Conservation (phyloP, 176 grass and related monocot genomes). For the Olyra latifolia region DNA sequence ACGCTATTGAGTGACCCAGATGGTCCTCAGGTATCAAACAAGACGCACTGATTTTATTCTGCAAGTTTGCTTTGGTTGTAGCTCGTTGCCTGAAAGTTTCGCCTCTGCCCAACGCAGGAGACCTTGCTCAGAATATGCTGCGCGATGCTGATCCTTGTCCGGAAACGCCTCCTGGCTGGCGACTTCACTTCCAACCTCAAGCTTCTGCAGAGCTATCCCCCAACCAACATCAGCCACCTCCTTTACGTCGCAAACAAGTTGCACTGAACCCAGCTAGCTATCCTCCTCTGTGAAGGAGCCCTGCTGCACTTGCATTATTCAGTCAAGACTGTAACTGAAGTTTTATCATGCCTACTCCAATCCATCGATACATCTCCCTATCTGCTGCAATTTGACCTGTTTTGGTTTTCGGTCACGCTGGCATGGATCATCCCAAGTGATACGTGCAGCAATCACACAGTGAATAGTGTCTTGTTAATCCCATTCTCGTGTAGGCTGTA, state of each 20-base stretch:
- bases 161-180: slow-evolving; percentile 65
- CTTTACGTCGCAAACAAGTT: slow-evolving; percentile 91
- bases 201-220: slow-evolving; percentile 82
- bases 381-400: neutral
- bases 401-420: neutral
- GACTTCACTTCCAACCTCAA: slow-evolving; percentile 81
- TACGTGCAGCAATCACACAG: neutral
- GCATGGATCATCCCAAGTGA: neutral
- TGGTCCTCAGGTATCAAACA: slow-evolving; percentile 64
- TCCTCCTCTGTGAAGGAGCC: neutral
- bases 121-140: slow-evolving; percentile 96
- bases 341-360: neutral
- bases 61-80: neutral
- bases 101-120: slow-evolving; percentile 43
- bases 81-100: neutral
- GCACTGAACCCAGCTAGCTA: slow-evolving; percentile 26
- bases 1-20: slow-evolving; percentile 77
- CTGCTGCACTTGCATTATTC: neutral
- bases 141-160: slow-evolving; percentile 85
- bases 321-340: neutral
- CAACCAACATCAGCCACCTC: slow-evolving; percentile 84
- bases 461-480: neutral
- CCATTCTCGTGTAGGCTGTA: neutral
- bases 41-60: neutral
- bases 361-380: neutral